Conservation (phyloP, 306 rosid species). For the Begonia loranthoides region DNA sequence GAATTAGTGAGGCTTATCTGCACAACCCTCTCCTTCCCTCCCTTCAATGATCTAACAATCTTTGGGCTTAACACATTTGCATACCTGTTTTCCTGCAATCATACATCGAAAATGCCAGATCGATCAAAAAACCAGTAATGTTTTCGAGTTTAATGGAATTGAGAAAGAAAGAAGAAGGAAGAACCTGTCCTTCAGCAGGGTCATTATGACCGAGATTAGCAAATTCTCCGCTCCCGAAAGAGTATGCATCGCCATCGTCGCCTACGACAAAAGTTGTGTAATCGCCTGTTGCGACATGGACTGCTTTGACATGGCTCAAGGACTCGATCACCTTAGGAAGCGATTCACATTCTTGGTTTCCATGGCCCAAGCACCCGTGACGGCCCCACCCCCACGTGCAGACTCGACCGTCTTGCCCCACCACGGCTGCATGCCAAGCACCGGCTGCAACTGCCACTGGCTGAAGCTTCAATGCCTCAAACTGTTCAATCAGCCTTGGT, state of each 20-base stretch:
- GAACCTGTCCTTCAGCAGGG: conserved; percentile 48
- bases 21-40: conserved; percentile 60
- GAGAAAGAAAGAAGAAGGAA: conserved; percentile 9
- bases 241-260: conserved; percentile 73
- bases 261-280: conserved; percentile 86
- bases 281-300: conserved; percentile 88
- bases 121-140: not conserved
- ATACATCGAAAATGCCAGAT: conserved; percentile 4
- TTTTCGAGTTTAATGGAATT: conserved; percentile 5
- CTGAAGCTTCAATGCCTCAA: conserved; percentile 59
- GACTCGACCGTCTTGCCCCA: conserved; percentile 83
- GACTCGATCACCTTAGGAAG: conserved; percentile 79
- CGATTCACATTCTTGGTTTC: conserved; percentile 81
- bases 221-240: conserved; percentile 94
- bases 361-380: conserved; percentile 92
- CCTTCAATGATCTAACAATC: conserved; percentile 62
- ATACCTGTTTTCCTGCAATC: conserved; percentile 51
- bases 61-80: conserved; percentile 57
- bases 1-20: conserved; percentile 89
- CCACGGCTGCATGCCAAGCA: conserved; percentile 99
- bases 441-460: conserved; percentile 86
- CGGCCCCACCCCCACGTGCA: conserved; percentile 99
- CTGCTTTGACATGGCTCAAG: conserved; percentile 56
- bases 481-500: conserved; percentile 71
- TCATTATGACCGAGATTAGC: conserved; percentile 83